Conservation (phyloP, 1,284 basidiomycete species). For the Blastosporella zonata region DNA sequence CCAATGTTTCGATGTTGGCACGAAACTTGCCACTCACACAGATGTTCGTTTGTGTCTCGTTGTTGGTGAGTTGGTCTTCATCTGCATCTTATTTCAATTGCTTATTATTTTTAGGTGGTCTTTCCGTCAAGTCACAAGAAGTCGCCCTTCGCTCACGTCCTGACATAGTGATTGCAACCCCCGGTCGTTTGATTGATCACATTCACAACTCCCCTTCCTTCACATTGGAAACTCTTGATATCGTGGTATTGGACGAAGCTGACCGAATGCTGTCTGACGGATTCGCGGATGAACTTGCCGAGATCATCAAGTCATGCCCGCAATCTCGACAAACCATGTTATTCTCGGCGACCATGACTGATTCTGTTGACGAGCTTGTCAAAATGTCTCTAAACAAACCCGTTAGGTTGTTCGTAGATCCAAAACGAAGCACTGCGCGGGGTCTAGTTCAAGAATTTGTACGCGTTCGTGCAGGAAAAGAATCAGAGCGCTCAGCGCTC, state of each 20-base stretch:
- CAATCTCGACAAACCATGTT: constrained; percentile 93
- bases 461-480: constrained; percentile 76
- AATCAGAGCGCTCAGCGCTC: constrained; percentile 79
- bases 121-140: constrained; percentile 92
- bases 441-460: constrained; percentile 97
- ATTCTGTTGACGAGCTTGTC: constrained; percentile 91
- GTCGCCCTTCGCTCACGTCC: constrained; percentile 80
- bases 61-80: constrained; percentile 60
- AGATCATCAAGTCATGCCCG: constrained; percentile 92
- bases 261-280: constrained; percentile 98
- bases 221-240: constrained; percentile 89
- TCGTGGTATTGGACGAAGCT: constrained; percentile 95
- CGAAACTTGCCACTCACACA: constrained; percentile 80
- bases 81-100: constrained; percentile 7
- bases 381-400: constrained; percentile 90
- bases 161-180: constrained; percentile 93
- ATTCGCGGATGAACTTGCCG: constrained; percentile 92
- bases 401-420: constrained; percentile 93
- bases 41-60: constrained; percentile 88
- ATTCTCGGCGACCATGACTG: constrained; percentile 98
- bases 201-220: constrained; percentile 95
- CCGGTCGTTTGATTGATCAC: constrained; percentile 95
- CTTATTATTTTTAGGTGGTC: constrained; percentile 60
- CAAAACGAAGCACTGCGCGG: constrained; percentile 83
- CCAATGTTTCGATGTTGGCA: constrained; percentile 91